Percentiles rank a stretch among this genome's conserved stretches.
These are phyloP conservation scores for Parsonsia alboflavescens DNA, from an alignment of 257 asterid species.

Conservation along the genomic window DNA sequence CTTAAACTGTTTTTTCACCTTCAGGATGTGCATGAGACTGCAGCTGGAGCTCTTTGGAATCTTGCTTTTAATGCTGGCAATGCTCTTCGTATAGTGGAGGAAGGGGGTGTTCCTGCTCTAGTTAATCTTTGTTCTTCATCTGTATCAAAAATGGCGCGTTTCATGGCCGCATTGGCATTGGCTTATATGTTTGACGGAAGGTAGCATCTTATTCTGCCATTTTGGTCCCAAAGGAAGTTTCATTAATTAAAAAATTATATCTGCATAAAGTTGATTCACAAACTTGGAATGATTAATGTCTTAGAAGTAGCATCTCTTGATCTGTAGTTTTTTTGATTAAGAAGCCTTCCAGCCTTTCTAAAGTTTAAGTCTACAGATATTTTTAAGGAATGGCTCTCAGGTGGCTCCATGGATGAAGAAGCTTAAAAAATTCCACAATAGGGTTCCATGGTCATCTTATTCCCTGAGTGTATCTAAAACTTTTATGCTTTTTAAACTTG, in stretches of 20 bases:
- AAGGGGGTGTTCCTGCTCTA: constrained; percentile 79
- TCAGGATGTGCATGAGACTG: constrained; percentile 97
- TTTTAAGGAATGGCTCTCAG: neutral
- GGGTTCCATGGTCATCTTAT: neutral
- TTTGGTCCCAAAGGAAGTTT: neutral
- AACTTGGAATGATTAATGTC: neutral
- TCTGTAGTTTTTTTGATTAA: neutral
- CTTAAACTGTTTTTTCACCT: constrained; percentile 20
- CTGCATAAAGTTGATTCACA: neutral
- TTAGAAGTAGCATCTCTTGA: neutral
- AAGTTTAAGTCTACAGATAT: no score
- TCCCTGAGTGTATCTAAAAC: neutral
- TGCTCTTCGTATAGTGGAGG: constrained; percentile 86
- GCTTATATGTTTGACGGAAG: constrained; percentile 93
- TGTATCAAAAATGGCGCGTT: constrained; percentile 85
- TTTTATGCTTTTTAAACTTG: neutral
- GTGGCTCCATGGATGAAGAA: neutral
- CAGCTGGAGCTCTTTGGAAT: constrained; percentile 98
- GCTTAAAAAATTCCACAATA: neutral
- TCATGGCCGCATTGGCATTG: constrained; percentile 88
- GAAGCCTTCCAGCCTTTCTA: neutral
- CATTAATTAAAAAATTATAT: neutral
- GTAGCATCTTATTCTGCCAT: constrained; percentile 28
- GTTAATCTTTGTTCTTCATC: constrained; percentile 78
- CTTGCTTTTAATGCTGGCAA: constrained; percentile 91